A percentile compares a stretch with the other conserved stretches of the same genome.
These are phyloP conservation scores for Calvatia gigantea DNA, from an alignment of 768 basidiomycete genomes.

Conservation along the genomic window DNA sequence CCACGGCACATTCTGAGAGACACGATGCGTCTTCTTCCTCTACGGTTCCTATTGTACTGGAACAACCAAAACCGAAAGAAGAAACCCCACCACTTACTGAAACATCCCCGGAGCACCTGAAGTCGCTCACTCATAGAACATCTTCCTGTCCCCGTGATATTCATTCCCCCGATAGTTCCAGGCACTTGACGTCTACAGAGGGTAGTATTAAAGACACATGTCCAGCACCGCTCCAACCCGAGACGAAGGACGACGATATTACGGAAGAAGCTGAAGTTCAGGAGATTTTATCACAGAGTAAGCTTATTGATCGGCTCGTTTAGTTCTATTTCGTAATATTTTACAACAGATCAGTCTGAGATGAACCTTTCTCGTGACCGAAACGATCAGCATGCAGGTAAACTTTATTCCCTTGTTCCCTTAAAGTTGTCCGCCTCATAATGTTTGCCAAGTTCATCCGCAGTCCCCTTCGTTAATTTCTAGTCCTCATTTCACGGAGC, in stretches of 20 bases:
- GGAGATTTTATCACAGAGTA: constrained; percentile 10
- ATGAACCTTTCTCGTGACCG: constrained; percentile 1
- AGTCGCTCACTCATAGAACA: background rate
- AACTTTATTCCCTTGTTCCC: background rate
- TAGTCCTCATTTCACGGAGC: background rate
- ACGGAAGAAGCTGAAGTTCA: constrained; percentile 7
- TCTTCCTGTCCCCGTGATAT: constrained; percentile 1
- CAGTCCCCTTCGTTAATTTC: background rate
- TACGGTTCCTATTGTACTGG: constrained; percentile 9
- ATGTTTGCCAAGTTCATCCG: background rate
- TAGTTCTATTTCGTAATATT: constrained; percentile 3
- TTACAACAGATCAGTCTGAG: constrained; percentile 5
- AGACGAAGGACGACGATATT: background rate
- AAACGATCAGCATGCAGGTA: background rate
- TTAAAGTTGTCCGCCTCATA: background rate
- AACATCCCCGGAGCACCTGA: background rate
- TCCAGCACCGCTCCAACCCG: background rate
- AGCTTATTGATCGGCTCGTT: background rate
- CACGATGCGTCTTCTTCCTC: constrained; percentile 21
- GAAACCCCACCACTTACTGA: background rate
- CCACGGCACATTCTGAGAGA: constrained; percentile 42
- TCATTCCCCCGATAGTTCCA: background rate
- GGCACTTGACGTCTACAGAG: background rate
- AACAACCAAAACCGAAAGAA: background rate
- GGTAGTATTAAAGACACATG: background rate